phyloP scores from a whole-genome alignment of 1,139 yeast genomes.

The Hanseniaspora gamundiae region DNA sequence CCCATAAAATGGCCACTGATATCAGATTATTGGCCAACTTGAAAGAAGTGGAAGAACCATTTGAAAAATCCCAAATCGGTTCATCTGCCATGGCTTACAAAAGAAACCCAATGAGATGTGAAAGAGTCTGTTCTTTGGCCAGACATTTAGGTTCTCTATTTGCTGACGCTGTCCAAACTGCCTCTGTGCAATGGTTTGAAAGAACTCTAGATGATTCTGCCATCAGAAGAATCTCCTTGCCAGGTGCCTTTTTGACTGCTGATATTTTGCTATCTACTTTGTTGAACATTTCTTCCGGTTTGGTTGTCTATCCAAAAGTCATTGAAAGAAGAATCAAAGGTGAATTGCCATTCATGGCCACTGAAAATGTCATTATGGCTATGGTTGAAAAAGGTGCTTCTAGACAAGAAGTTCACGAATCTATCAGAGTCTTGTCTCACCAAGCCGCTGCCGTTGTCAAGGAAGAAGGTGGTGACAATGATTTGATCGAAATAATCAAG shows the following conservation, averaged over 20 bases:
- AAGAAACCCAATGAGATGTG: slow-evolving; percentile 99
- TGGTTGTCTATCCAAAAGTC: slow-evolving; percentile 96
- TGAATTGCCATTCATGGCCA: slow-evolving; percentile 98
- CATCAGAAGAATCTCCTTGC: slow-evolving; percentile 91
- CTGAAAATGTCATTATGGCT: slow-evolving; percentile 98
- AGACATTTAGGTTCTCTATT: slow-evolving; percentile 89
- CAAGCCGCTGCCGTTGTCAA: slow-evolving; percentile 96
- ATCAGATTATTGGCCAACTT: slow-evolving; percentile 89
- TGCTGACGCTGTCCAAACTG: slow-evolving; percentile 90
- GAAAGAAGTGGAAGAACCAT: slow-evolving; percentile 97
- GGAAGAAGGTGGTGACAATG: slow-evolving; percentile 98
- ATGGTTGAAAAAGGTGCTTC: slow-evolving; percentile 98
- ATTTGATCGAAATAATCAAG: slow-evolving; percentile 79
- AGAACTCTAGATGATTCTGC: slow-evolving; percentile 98
- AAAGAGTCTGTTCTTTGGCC: slow-evolving; percentile 93
- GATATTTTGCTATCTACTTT: slow-evolving; percentile 85
- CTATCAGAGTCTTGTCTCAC: slow-evolving; percentile 91
- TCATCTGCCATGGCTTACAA: slow-evolving; percentile 99
- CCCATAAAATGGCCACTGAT: slow-evolving; percentile 97
- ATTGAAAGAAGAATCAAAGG: slow-evolving; percentile 91
- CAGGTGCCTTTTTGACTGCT: slow-evolving; percentile 92
- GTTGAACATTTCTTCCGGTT: slow-evolving; percentile 84
- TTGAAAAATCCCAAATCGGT: slow-evolving; percentile 95
- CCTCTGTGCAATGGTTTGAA: slow-evolving; percentile 98
- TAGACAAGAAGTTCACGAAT: slow-evolving; percentile 97